Conservation (phyloP, 805 yeast genomes). For the Ogataea allantospora region DNA sequence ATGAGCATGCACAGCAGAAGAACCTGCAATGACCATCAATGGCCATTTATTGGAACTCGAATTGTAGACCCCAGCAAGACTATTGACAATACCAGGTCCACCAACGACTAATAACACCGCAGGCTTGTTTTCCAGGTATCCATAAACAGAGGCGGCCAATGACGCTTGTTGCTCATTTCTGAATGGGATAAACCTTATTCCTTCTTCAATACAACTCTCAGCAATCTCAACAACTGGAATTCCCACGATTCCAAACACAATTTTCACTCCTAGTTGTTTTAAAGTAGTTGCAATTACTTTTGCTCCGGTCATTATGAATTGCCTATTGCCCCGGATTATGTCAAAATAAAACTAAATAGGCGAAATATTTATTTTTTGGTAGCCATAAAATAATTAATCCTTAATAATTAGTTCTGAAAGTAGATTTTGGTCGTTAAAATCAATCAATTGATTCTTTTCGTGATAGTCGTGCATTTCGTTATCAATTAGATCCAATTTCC, state of each 20-base stretch:
- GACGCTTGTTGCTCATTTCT: slow-evolving; percentile 75
- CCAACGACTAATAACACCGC: slow-evolving; percentile 72
- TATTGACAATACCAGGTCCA: slow-evolving; percentile 72
- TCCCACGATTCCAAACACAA: slow-evolving; percentile 70
- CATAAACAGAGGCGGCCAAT: slow-evolving; percentile 72
- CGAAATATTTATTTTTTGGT: background rate
- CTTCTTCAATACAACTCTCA: slow-evolving; percentile 52
- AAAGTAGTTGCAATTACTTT: slow-evolving; percentile 48
- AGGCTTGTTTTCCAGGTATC: slow-evolving; percentile 61
- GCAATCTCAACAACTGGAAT: slow-evolving; percentile 74
- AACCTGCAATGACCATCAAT: slow-evolving; percentile 62
- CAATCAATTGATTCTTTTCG: slow-evolving; percentile 14
- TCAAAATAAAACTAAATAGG: background rate
- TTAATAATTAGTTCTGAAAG: slow-evolving; percentile 15
- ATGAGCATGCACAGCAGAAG: slow-evolving; percentile 46
- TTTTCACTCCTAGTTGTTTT: slow-evolving; percentile 48
- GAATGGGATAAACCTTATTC: slow-evolving; percentile 57
- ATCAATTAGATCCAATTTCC: slow-evolving; percentile 12
- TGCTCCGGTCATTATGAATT: slow-evolving; percentile 37
- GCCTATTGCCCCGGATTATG: slow-evolving; percentile 7
- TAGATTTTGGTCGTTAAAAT: slow-evolving; percentile 16
- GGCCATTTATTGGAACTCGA: slow-evolving; percentile 66
- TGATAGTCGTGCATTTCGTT: slow-evolving; percentile 19
- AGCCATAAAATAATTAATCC: slow-evolving; percentile 2
- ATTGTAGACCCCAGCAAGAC: slow-evolving; percentile 64